Percentiles rank a stretch among this genome's conserved stretches.
Evolutionary conservation across 306 rosid species (phyloP).

Genomic region (Begonia masoniana): DNA sequence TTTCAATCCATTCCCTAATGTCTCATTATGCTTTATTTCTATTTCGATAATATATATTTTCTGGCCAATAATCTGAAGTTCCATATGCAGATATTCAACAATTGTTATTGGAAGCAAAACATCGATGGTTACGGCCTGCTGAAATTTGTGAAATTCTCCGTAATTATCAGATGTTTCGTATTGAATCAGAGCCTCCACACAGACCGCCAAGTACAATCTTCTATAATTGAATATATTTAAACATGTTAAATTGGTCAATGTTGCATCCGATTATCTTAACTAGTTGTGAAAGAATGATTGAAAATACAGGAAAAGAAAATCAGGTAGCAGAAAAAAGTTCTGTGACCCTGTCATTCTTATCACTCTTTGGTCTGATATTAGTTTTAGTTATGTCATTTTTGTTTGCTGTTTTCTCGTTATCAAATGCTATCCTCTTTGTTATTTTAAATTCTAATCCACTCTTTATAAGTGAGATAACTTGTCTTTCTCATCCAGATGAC

Average conservation of each 20-base stretch:
- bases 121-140: conserved; percentile 89
- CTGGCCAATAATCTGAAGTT: conserved; percentile 8
- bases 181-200: conserved; percentile 68
- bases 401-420: too few relatives aligned
- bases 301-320: too few relatives aligned
- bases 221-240: not conserved
- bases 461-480: too few relatives aligned
- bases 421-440: too few relatives aligned
- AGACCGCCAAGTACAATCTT: conserved; percentile 69
- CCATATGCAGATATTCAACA: conserved; percentile 52
- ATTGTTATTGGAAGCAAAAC: conserved; percentile 61
- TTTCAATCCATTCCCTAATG: not conserved
- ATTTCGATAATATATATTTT: not conserved
- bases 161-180: conserved; percentile 51
- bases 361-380: too few relatives aligned
- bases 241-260: not conserved
- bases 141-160: conserved; percentile 94
- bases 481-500: too few relatives aligned
- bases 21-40: not conserved
- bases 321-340: too few relatives aligned
- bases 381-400: too few relatives aligned
- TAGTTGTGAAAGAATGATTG: too few relatives aligned
- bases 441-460: too few relatives aligned
- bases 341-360: too few relatives aligned
- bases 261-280: not conserved